Conservation (phyloP, 2,329 filamentous ascomycete genomes). For the Trichoderma atrobrunneum region DNA sequence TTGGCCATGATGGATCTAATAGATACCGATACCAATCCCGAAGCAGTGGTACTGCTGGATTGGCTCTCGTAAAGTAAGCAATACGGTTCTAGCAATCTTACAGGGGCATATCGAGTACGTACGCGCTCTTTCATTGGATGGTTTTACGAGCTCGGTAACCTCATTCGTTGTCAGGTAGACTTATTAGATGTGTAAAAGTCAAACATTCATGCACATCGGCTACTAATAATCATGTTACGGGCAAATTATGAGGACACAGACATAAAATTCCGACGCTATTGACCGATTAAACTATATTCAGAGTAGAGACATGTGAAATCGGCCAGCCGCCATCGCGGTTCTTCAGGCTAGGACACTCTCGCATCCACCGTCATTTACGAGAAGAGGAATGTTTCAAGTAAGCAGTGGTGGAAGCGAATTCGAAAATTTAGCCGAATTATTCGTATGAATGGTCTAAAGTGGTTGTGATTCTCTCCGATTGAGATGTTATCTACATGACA, state of each 20-base stretch:
- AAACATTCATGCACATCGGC: not conserved
- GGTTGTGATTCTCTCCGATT: not conserved
- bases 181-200: not conserved
- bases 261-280: not conserved
- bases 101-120: not conserved
- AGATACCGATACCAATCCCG: not conserved
- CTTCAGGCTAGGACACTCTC: too few relatives aligned
- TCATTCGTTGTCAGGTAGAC: not conserved
- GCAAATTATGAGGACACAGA: not conserved
- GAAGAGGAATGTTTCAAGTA: not conserved
- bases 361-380: not conserved
- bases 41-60: not conserved
- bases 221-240: not conserved
- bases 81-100: not conserved
- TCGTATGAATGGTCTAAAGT: too few relatives aligned
- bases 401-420: not conserved
- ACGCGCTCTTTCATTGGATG: not conserved
- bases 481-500: not conserved
- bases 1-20: not conserved
- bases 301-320: not conserved
- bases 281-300: not conserved
- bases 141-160: not conserved
- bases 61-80: not conserved
- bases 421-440: not conserved
- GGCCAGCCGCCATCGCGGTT: not conserved